Evolutionary conservation across 495 filamentous ascomycete genomes (phyloP), one percentile per base, ranked within the genome.

Genomic region (Staphylotrichum longicolle): DNA sequence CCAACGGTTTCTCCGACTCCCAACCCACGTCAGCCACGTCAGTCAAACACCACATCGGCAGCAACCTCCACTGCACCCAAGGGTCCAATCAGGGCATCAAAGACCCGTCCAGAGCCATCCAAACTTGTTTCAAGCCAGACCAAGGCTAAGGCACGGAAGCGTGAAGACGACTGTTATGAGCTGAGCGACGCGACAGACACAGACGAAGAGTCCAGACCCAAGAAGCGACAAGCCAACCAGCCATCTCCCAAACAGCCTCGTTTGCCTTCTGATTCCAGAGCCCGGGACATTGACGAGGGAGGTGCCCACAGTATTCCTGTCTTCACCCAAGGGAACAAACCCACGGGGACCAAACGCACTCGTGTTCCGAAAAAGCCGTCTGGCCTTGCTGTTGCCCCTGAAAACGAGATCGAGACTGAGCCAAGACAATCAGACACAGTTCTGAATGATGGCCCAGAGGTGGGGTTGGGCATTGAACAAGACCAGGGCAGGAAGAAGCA

Each of bases 101-200:
- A 49, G 35, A 27, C 12, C 9, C 27, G 4, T 3, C 7, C 27
- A 4, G 14, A 9, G 35, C 0, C 34, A 4, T 14, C 20, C n/a
- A 14, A 37, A 5, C 44, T 5, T 34, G 35, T 34, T n/a, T 9
- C 46, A 4, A 20, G 34, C 15, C 34, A 32, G 9, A 3, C 42
- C 33, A 62, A 30, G 35, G 5, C 35, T 0, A 62, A 50, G 32
- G 34, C 5, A 14, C 7, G 30, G 32, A 51, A 57, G 12, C 14
- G 15, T 0, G 37, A 27, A 1, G 32, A 57, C 7, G 47, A 57
- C 12, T 0, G 45, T 0, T 62, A 51, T 20, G 54, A 57, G 4
- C 30, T 62, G 5, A 62, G 60, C 20, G 54, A 57, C 27, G 15
- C 33, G 1, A 57, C 60, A 34, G 60, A 62, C 27, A 7, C 35